Base-by-base conservation (phyloP, 1,284 basidiomycete genomes). In the Ustilago hordei region DNA sequence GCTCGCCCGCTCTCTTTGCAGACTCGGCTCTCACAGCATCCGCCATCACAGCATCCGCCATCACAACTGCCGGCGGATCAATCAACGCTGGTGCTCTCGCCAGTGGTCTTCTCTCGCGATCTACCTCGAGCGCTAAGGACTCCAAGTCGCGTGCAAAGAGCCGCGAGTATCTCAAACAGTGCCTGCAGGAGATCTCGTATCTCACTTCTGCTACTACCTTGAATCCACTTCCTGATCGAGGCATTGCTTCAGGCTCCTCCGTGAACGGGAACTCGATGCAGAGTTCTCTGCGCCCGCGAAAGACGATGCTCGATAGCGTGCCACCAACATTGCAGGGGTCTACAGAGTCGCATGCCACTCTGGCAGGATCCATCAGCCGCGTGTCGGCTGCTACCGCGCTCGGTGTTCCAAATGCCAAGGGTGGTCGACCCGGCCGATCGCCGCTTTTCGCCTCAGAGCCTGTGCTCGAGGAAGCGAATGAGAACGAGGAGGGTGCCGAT, bases 151-250 rank as follows among this genome's bases (percentile, higher is more conserved):
- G 96, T 79, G 95, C 95, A 48, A 90, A 94, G 75, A 96, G 94
- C 88, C 90, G 95, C 66, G 97, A 99, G 75, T 99, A 98, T 87
- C 90, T 99, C 79, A 98, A 99, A 87, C 96, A 99, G 87, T 97
- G 97, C 87, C 89, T 99, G 41, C 96, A 98, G 88, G 96, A 99
- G 89, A 94, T 99, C 80, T 93, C 94, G 8, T 99, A 99, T 86
- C 89, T 99, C 60, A 99, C 96, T 0, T 98, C 95, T 2, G 92
- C 95, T 1, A 93, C 96, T 85, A 95, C 96, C 4, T 92, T 99
- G 89, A 99, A 99, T 86, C 97, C 96, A 41, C 89, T 99, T 39
- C 71, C 79, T 0, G 79, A 82, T 52, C 69, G 81, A 19, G 69
- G 79, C 35, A 54, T 68, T 31, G 75, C 71, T 7, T 64, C 69